phyloP scores from a whole-genome alignment of 1,284 basidiomycete genomes.

The Cryptococcus sp. region DNA sequence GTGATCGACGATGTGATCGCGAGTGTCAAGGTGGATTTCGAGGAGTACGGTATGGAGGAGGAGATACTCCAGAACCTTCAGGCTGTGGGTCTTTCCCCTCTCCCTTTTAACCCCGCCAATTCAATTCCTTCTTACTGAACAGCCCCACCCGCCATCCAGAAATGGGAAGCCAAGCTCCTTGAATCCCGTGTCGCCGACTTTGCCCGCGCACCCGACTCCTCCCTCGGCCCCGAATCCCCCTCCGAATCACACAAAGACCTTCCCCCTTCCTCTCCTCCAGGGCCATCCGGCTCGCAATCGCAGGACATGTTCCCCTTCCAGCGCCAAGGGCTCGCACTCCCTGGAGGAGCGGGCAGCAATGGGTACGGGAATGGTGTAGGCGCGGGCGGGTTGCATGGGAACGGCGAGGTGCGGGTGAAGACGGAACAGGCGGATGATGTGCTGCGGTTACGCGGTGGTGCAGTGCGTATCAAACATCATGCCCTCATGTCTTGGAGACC shows the following conservation, averaged over 20 bases:
- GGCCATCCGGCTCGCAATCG: slow-evolving; percentile 7
- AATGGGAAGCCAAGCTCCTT: slow-evolving; percentile 92
- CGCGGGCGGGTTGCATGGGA: background rate
- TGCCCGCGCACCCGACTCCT: slow-evolving; percentile 28
- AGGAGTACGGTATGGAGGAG: slow-evolving; percentile 92
- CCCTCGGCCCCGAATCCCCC: slow-evolving; percentile 12
- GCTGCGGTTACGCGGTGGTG: slow-evolving; percentile 41
- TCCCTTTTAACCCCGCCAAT: background rate
- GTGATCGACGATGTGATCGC: slow-evolving; percentile 96
- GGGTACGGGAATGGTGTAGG: slow-evolving; percentile 4
- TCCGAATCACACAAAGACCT: slow-evolving; percentile 1
- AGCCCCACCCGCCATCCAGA: slow-evolving; percentile 53
- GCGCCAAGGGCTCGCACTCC: slow-evolving; percentile 11
- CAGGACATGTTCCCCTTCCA: slow-evolving; percentile 1
- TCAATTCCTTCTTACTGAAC: slow-evolving; percentile 6
- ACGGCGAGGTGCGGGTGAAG: slow-evolving; percentile 35
- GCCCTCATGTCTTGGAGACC: background rate
- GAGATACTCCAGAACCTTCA: slow-evolving; percentile 85
- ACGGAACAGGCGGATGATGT: slow-evolving; percentile 39
- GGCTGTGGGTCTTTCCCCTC: slow-evolving; percentile 58
- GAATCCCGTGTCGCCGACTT: slow-evolving; percentile 93
- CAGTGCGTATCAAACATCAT: slow-evolving; percentile 21
- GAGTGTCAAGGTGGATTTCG: slow-evolving; percentile 87
- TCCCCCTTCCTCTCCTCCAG: slow-evolving; percentile 7
- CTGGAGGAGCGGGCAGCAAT: slow-evolving; percentile 11